Percentiles rank a stretch among this genome's conserved stretches.
phyloP scores from a whole-genome alignment of 1,284 basidiomycete genomes.

The Leucoagaricus sp. region DNA sequence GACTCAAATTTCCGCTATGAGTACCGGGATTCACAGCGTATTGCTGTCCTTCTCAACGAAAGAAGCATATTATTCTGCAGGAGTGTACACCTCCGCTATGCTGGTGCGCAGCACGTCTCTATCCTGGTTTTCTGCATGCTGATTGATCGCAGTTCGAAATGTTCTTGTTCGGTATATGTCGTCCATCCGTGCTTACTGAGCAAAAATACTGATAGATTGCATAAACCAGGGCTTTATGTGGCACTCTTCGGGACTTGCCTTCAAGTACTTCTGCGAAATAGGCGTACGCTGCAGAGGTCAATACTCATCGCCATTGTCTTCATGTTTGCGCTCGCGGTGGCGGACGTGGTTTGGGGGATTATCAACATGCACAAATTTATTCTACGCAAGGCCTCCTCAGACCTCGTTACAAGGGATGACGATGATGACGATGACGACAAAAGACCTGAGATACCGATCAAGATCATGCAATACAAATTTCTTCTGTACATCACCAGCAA shows the following conservation, averaged over 20 bases:
- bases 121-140: neutral
- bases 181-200: neutral
- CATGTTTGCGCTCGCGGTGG: slow-evolving; percentile 16
- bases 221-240: slow-evolving; percentile 6
- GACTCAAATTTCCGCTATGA: neutral
- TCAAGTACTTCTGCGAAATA: slow-evolving; percentile 7
- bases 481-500: slow-evolving; percentile 31
- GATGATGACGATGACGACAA: slow-evolving; percentile 17
- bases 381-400: neutral
- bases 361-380: slow-evolving; percentile 18
- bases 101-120: neutral
- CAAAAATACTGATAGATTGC: too few species aligned
- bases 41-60: slow-evolving; percentile 8
- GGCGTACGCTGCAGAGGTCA: slow-evolving; percentile 1
- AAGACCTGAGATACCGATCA: slow-evolving; percentile 21
- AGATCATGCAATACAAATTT: slow-evolving; percentile 28
- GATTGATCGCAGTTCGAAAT: slow-evolving; percentile 7
- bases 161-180: slow-evolving; percentile 8
- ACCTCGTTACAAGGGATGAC: neutral
- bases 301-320: neutral
- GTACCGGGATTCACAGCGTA: neutral
- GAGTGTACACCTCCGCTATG: slow-evolving; percentile 9
- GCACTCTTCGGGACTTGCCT: slow-evolving; percentile 11
- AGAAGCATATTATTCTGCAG: slow-evolving; percentile 7
- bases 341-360: slow-evolving; percentile 15